phyloP scores from a whole-genome alignment of 345 rosid genomes.

The Combretum micranthum region DNA sequence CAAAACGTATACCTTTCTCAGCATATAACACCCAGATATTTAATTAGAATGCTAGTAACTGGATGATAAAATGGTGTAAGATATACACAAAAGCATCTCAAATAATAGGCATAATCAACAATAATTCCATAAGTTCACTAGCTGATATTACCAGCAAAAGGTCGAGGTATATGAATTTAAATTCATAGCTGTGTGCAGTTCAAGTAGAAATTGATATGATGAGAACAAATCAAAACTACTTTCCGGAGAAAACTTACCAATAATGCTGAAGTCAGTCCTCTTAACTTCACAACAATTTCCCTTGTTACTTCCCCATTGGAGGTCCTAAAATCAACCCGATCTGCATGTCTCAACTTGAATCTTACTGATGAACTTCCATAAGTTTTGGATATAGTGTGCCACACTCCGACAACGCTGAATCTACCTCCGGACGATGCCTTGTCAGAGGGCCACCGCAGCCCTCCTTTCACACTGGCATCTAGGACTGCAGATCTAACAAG shows the following conservation, averaged over 20 bases:
- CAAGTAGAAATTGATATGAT: not conserved
- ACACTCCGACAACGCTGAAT: conserved; percentile 35
- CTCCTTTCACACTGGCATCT: conserved; percentile 62
- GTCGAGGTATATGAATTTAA: not conserved
- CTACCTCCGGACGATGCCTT: conserved; percentile 34
- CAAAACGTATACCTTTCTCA: no score
- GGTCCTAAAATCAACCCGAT: conserved; percentile 41
- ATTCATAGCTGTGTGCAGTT: not conserved
- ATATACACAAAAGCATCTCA: no score
- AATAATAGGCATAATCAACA: no score
- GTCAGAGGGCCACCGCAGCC: conserved; percentile 58
- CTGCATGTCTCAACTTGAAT: conserved; percentile 51
- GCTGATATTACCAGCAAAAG: no score
- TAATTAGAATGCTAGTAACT: no score
- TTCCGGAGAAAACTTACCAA: conserved; percentile 5
- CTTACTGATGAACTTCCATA: conserved; percentile 33
- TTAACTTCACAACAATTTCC: conserved; percentile 41
- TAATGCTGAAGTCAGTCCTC: conserved; percentile 32
- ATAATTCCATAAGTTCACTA: no score
- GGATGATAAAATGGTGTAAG: no score
- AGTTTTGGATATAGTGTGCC: conserved; percentile 33
- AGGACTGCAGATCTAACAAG: conserved; percentile 44
- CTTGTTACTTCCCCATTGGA: conserved; percentile 30
- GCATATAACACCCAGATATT: no score
- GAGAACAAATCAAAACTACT: not conserved